Evolutionary conservation across 78 protist genomes (phyloP), one percentile per base, ranked within the genome.

Genomic region (Chrysochromulina parva): DNA sequence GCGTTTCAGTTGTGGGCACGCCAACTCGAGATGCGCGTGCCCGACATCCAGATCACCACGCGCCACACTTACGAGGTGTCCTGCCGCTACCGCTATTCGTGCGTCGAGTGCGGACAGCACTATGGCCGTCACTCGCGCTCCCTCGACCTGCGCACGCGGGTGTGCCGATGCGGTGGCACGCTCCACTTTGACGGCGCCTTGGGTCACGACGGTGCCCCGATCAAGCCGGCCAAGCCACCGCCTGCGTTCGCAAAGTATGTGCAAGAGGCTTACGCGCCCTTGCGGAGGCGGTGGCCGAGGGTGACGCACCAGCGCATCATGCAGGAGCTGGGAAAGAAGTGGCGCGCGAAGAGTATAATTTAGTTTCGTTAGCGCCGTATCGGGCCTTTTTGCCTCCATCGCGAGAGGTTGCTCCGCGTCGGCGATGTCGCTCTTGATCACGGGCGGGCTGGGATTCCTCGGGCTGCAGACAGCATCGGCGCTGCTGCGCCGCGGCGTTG

Each of bases 11-110:
- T 1, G 62, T 87, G 71, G 76, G 90, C 71, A 60, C 16, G 24
- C 48, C 28, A 1, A 4, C 2, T 48, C 26, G 9, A 54, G 62
- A 38, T 38, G 38, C 38, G 38, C 38, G 38, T 38, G 38, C 76
- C 48, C 16, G 55, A 11, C 80, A 22, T 50, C 60, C 0, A 22
- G 26, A 28, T 87, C 24, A 28, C 55, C 20, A 58, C 71, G 81
- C 50, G 80, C 71, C 90, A 87, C 80, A 3, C 55, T 5, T 87
- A 87, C 90, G 78, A 87, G 14, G 66, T 87, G 59, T 6, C 28
- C 65, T 87, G 6, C 78, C 11, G 50, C 28, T 66, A 19, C 80
- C 48, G 53, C 57, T 87, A 38, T 50, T 0, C 1, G 28, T 87
- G 90, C 80, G 0, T 0, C 4, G 48, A 48, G 6, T 48, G 59